Evolutionary conservation across 371 early-diverging fungal species (phyloP).

Genomic region (Haplosporangium sp.): DNA sequence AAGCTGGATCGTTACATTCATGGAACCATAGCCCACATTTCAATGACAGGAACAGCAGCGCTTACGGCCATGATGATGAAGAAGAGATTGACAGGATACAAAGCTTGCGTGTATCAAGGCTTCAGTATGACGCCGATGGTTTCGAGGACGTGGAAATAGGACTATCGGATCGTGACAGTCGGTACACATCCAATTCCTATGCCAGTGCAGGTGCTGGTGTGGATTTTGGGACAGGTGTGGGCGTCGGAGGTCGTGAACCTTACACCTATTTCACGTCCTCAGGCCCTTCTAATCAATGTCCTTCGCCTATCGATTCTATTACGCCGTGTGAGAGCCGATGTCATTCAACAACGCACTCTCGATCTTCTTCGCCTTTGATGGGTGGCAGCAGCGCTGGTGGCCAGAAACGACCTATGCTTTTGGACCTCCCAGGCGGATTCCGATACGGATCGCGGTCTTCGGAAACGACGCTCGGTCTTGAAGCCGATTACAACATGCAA

Average conservation of each 20-base stretch:
- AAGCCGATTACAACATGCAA: neutral
- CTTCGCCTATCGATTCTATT: neutral
- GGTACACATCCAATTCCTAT: neutral
- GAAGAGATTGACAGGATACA: constrained; percentile 14
- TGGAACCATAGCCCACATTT: neutral
- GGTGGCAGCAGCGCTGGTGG: neutral
- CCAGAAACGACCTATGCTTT: neutral
- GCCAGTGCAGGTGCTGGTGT: too few relatives aligned
- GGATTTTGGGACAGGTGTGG: too few relatives aligned
- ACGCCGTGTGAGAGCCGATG: neutral
- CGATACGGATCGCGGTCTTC: constrained; percentile 20
- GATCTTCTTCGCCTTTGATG: neutral
- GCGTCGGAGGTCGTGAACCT: too few relatives aligned
- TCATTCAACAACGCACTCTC: neutral
- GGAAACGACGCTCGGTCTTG: constrained; percentile 10
- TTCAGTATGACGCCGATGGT: neutral
- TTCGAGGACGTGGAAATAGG: constrained; percentile 4
- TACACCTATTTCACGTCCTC: too few relatives aligned
- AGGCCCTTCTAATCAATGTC: too few relatives aligned
- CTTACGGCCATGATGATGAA: constrained; percentile 6
- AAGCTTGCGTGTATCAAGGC: neutral
- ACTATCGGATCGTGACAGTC: neutral
- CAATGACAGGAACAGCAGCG: neutral
- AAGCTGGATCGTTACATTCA: neutral
- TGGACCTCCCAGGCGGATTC: neutral